A percentile compares a stretch with the other conserved stretches of the same genome.
Evolutionary conservation across 2,329 filamentous ascomycete genomes (phyloP).

Genomic region (Fusarium denticulatum): DNA sequence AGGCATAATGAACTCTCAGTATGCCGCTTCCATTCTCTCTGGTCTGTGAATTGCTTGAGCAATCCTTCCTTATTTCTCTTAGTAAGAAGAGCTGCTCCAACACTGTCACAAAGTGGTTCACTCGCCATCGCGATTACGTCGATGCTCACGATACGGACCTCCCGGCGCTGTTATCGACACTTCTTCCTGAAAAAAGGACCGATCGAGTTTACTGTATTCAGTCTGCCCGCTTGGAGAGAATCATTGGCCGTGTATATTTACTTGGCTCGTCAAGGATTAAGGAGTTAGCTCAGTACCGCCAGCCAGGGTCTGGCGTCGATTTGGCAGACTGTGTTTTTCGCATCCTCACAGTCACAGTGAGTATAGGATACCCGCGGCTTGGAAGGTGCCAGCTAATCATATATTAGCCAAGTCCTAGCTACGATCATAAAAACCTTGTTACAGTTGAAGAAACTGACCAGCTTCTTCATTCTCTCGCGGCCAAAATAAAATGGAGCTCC

Average conservation of each 20-base stretch:
- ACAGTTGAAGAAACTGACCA: constrained; percentile 78
- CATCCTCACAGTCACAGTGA: constrained; percentile 69
- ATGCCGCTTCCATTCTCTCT: constrained; percentile 76
- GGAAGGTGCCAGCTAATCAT: background rate
- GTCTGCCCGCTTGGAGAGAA: constrained; percentile 66
- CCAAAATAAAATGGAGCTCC: constrained; percentile 76
- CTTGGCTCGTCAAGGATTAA: constrained; percentile 69
- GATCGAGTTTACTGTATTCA: constrained; percentile 83
- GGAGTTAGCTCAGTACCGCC: constrained; percentile 71
- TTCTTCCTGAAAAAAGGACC: constrained; percentile 79
- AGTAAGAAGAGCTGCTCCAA: constrained; percentile 46
- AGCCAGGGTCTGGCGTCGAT: constrained; percentile 68
- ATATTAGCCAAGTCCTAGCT: constrained; percentile 56
- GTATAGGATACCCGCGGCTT: constrained; percentile 28
- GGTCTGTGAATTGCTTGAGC: constrained; percentile 78
- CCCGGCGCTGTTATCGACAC: constrained; percentile 75
- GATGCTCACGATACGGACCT: constrained; percentile 65
- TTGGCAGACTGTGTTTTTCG: constrained; percentile 76
- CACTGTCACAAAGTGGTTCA: constrained; percentile 74
- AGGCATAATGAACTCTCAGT: constrained; percentile 10
- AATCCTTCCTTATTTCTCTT: constrained; percentile 62
- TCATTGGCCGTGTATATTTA: constrained; percentile 73
- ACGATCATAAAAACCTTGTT: constrained; percentile 53
- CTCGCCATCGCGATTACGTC: constrained; percentile 66
- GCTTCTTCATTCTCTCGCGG: constrained; percentile 72